phyloP scores from a whole-genome alignment of 2,329 filamentous ascomycete species.

The Huntiella savannae region DNA sequence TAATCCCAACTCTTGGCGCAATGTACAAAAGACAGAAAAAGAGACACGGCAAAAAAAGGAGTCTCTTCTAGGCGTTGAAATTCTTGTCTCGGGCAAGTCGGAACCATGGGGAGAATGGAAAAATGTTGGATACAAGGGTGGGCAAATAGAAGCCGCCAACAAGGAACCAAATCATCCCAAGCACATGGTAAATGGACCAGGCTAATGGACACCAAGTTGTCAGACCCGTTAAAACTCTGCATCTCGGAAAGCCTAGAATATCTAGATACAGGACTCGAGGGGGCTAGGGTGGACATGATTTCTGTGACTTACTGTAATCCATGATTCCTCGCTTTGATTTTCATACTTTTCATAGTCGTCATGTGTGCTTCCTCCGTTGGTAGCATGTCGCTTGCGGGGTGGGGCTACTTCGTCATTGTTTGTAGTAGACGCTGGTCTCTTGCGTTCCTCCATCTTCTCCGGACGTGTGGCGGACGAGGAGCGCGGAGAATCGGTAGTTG shows the following conservation, averaged over 20 bases:
- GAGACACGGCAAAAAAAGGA: too few species aligned
- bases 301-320: constrained; percentile 40
- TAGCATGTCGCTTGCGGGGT: constrained; percentile 76
- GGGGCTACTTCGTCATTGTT: constrained; percentile 69
- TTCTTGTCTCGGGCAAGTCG: too few species aligned
- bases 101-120: too few species aligned
- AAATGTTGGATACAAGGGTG: too few species aligned
- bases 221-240: too few species aligned
- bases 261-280: constrained; percentile 2
- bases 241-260: background rate
- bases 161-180: background rate
- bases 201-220: too few species aligned
- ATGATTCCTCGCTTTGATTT: constrained; percentile 39
- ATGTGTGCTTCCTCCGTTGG: constrained; percentile 52
- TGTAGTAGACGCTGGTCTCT: constrained; percentile 55
- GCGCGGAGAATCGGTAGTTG: constrained; percentile 51
- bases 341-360: constrained; percentile 34
- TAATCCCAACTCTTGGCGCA: background rate
- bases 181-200: background rate
- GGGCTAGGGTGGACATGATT: background rate
- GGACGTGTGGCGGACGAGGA: constrained; percentile 64
- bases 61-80: too few species aligned
- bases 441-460: constrained; percentile 80
- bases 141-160: too few species aligned
- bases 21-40: too few species aligned